Evolutionary conservation across 805 yeast genomes (phyloP).

Genomic region (Blastobotrys chiropterorum): DNA sequence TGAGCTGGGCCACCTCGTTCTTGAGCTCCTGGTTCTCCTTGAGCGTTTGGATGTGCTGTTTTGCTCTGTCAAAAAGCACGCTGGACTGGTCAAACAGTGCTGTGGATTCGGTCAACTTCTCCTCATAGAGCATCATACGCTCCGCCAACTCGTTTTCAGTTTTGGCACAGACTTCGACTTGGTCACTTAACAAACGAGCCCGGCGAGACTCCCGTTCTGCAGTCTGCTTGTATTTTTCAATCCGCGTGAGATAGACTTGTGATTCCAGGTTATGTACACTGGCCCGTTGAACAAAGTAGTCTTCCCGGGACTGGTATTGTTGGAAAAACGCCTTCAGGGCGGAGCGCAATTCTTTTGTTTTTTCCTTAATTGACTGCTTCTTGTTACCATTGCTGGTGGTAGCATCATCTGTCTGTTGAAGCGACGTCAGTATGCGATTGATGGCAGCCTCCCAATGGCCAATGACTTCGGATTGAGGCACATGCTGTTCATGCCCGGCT

Average conservation of each 20-base stretch:
- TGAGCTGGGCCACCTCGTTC: conserved; percentile 9
- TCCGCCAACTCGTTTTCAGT: too few relatives aligned
- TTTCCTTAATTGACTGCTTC: background rate
- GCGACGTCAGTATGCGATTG: too few relatives aligned
- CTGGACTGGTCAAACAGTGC: background rate
- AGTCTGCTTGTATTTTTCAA: conserved; percentile 31
- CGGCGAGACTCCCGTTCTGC: conserved; percentile 31
- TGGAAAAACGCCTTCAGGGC: conserved; percentile 15
- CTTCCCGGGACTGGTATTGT: conserved; percentile 17
- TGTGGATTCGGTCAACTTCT: background rate
- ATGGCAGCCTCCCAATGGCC: too few relatives aligned
- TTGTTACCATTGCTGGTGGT: too few relatives aligned
- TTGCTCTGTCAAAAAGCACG: conserved; percentile 6
- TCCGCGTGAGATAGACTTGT: conserved; percentile 25
- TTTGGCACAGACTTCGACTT: conserved; percentile 13
- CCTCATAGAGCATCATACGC: background rate
- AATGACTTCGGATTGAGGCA: too few relatives aligned
- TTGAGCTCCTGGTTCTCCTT: conserved; percentile 16
- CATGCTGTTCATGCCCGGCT: too few relatives aligned
- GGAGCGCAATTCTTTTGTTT: conserved; percentile 9
- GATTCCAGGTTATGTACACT: conserved; percentile 16
- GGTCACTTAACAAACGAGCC: conserved; percentile 13
- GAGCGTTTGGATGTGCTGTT: conserved; percentile 14
- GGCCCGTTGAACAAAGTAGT: conserved; percentile 9
- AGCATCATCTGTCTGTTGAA: too few relatives aligned